Evolutionary conservation across 2,329 filamentous ascomycete genomes (phyloP).

Genomic region (Hypoxylon sp.): DNA sequence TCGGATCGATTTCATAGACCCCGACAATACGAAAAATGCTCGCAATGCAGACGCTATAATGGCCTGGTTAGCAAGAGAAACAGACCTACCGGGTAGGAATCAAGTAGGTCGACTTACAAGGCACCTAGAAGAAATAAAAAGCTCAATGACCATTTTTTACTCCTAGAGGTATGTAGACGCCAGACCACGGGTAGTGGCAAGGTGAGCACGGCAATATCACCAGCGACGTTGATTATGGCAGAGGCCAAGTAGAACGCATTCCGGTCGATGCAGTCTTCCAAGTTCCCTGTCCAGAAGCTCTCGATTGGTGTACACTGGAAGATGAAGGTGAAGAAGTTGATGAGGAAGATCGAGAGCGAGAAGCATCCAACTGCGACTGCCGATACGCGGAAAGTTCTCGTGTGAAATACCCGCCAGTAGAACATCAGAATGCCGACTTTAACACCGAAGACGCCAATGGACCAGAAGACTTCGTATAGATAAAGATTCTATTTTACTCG

Average conservation of each 20-base stretch:
- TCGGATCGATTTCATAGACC: conserved; percentile 46
- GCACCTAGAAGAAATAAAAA: conserved; percentile 52
- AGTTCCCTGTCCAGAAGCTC: conserved; percentile 44
- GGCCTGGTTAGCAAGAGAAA: conserved; percentile 25
- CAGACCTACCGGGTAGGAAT: not conserved
- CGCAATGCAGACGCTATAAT: conserved; percentile 46
- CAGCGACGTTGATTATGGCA: conserved; percentile 49
- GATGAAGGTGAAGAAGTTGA: conserved; percentile 46
- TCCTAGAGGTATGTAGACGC: conserved; percentile 49
- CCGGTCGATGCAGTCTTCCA: conserved; percentile 45
- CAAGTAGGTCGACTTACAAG: conserved; percentile 45
- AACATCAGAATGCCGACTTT: conserved; percentile 51
- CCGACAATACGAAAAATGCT: conserved; percentile 51
- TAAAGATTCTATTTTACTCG: conserved; percentile 44
- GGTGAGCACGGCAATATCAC: conserved; percentile 50
- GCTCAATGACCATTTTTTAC: conserved; percentile 51
- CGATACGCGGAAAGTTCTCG: conserved; percentile 42
- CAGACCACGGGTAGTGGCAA: conserved; percentile 53
- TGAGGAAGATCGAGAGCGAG: conserved; percentile 45
- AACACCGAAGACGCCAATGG: conserved; percentile 47
- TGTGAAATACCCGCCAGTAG: conserved; percentile 51
- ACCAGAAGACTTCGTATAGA: conserved; percentile 50
- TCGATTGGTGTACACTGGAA: conserved; percentile 47
- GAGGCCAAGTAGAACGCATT: conserved; percentile 48
- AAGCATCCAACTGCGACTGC: conserved; percentile 45